phyloP scores from a whole-genome alignment of 225 moss, liverwort and hornwort genomes.

The Physcomitrium patens region DNA sequence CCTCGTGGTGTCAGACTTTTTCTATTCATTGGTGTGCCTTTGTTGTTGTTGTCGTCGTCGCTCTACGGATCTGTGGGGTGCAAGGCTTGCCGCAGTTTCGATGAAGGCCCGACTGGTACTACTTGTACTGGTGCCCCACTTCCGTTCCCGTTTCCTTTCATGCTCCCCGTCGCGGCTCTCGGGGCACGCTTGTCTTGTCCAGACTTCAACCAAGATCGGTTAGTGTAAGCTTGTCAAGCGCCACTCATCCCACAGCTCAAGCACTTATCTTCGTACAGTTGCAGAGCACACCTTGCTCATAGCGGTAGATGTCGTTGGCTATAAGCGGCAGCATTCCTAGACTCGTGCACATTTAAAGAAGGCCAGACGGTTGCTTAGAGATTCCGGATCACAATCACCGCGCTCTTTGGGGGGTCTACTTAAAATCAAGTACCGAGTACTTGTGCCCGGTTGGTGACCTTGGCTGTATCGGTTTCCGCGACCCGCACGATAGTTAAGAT shows the following conservation, averaged over 20 bases:
- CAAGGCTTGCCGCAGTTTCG: not conserved
- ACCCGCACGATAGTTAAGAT: not conserved
- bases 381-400: not conserved
- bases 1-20: slow-evolving; percentile 30
- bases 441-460: not conserved
- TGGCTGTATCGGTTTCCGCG: not conserved
- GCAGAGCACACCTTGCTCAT: too few relatives aligned
- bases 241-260: too few relatives aligned
- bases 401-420: slow-evolving; percentile 22
- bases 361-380: slow-evolving; percentile 41
- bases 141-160: too few relatives aligned
- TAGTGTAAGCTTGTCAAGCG: too few relatives aligned
- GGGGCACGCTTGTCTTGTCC: too few relatives aligned
- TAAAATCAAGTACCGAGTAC: too few relatives aligned
- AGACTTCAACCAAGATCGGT: too few relatives aligned
- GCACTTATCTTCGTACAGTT: too few relatives aligned
- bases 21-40: slow-evolving; percentile 15
- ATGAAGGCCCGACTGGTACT: not conserved
- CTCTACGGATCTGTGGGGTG: not conserved
- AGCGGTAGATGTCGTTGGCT: not conserved
- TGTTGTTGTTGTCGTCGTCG: slow-evolving; percentile 1
- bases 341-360: slow-evolving; percentile 45
- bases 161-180: too few relatives aligned
- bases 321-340: slow-evolving; percentile 40
- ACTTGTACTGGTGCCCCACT: too few relatives aligned